Conservation (phyloP, 305 asterid species). For the Rubia tinctorum region DNA sequence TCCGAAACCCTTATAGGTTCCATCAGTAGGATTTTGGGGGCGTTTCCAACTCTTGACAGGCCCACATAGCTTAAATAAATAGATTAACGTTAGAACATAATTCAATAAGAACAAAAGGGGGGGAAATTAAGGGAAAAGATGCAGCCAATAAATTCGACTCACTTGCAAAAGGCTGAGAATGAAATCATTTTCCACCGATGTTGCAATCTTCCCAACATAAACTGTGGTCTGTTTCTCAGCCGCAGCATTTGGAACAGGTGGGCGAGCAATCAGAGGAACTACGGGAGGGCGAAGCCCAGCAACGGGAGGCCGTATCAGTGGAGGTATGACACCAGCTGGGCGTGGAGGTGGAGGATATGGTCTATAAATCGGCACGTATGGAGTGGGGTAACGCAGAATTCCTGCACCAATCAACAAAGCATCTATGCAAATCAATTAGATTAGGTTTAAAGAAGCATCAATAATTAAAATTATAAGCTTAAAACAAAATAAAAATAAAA, state of each 20-base stretch:
- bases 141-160: slow-evolving; percentile 17
- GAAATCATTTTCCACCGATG: slow-evolving; percentile 89
- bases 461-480: slow-evolving; percentile 2
- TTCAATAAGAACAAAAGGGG: not conserved
- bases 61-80: slow-evolving; percentile 81
- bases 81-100: not conserved
- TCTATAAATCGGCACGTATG: slow-evolving; percentile 61
- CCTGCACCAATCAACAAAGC: slow-evolving; percentile 69
- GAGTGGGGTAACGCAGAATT: slow-evolving; percentile 63
- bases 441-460: slow-evolving; percentile 24
- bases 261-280: slow-evolving; percentile 57
- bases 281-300: slow-evolving; percentile 71
- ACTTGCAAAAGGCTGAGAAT: slow-evolving; percentile 89
- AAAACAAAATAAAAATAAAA: not conserved
- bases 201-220: slow-evolving; percentile 87
- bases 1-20: slow-evolving; percentile 85
- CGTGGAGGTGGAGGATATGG: slow-evolving; percentile 67
- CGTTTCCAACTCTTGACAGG: slow-evolving; percentile 99
- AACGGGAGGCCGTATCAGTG: slow-evolving; percentile 69
- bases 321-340: slow-evolving; percentile 61
- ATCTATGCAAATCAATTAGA: slow-evolving; percentile 78
- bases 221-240: slow-evolving; percentile 83
- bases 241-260: slow-evolving; percentile 45
- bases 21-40: slow-evolving; percentile 83
- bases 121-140: not conserved